Base-by-base conservation (phyloP, 2,329 filamentous ascomycete species). In the Phyllosticta paracitricarpa region DNA sequence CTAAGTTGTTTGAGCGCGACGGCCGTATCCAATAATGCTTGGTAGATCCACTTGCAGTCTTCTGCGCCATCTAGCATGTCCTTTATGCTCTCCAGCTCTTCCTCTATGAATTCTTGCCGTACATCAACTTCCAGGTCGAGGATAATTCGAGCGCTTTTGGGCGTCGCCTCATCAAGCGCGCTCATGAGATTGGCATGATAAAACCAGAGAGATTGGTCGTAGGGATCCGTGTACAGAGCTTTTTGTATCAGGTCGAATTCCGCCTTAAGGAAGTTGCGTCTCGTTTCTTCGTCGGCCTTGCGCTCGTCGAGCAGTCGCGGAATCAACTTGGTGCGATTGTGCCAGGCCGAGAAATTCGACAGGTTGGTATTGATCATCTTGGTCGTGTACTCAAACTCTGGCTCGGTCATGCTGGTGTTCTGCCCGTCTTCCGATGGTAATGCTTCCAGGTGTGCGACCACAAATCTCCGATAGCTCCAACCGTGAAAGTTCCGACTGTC, bases 261-360 rank as follows among this genome's bases (percentile, higher is more conserved):
- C 66, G 85, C 77, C 59, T 93, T 86, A 8, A 97, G 78, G 68
- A 96, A 88, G 51, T 78, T 76, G 67, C 80, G 82, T 60, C 94
- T 82, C 56, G 84, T 82, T 22, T 73, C 76, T 56, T 84, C 80
- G 63, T 83, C 82, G 1, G 89, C 87, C 0, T 79, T 74, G 56
- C 89, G 82, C 73, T 95, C 89, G 19, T 84, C 76, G 57, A 97
- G 77, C 22, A 97, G 75, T 51, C 83, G 82, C 52, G 89, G 84
- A 60, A 97, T 94, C 24, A 97, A 80, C 69, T 89, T 89, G 66
- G 88, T 91, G 58, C 94, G 85, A 70, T 89, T 89, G 72, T 99
- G 94, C 93, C 94, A 97, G 1, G 94, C 94, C 3, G 91, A 97
- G 72, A 97, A 99, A 72, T 99, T 99, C 51, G 89, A 96, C 56